A percentile compares a stretch with the other conserved stretches of the same genome.
phyloP scores from a whole-genome alignment of 805 yeast species.

The Alloascoidea africana region DNA sequence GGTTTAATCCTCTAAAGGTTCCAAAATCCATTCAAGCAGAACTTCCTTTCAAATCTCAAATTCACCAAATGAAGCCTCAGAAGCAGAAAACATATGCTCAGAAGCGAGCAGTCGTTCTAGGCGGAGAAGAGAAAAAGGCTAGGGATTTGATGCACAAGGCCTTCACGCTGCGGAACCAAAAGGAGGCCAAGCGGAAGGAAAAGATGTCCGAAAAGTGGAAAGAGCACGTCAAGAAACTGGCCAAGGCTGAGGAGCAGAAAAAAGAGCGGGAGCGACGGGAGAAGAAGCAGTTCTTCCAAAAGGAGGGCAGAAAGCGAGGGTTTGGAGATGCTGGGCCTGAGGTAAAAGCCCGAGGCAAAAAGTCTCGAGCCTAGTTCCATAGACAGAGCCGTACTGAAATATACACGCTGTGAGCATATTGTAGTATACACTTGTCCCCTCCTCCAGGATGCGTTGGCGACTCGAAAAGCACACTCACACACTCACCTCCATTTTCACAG shows the following conservation, averaged over 20 bases:
- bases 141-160: constrained; percentile 80
- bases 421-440: too few relatives aligned
- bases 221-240: constrained; percentile 59
- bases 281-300: constrained; percentile 75
- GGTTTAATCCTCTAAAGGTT: constrained; percentile 76
- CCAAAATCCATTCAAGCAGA: constrained; percentile 65
- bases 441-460: too few relatives aligned
- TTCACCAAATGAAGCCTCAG: constrained; percentile 78
- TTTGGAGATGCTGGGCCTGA: constrained; percentile 12
- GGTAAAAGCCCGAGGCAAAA: constrained; percentile 3
- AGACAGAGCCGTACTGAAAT: too few relatives aligned
- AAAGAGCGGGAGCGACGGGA: constrained; percentile 67
- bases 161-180: constrained; percentile 70
- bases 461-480: too few relatives aligned
- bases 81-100: constrained; percentile 56
- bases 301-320: constrained; percentile 50
- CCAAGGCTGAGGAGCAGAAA: constrained; percentile 57
- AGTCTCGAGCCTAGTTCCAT: neutral
- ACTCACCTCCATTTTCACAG: constrained; percentile 1
- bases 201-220: constrained; percentile 66
- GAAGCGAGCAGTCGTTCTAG: constrained; percentile 87
- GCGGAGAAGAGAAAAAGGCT: constrained; percentile 89
- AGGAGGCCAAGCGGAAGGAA: constrained; percentile 59
- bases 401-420: too few relatives aligned
- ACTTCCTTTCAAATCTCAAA: constrained; percentile 87